These are phyloP conservation scores for Annona squamosa DNA, from an alignment of 164 flowering plant species.

Conservation along the genomic window DNA sequence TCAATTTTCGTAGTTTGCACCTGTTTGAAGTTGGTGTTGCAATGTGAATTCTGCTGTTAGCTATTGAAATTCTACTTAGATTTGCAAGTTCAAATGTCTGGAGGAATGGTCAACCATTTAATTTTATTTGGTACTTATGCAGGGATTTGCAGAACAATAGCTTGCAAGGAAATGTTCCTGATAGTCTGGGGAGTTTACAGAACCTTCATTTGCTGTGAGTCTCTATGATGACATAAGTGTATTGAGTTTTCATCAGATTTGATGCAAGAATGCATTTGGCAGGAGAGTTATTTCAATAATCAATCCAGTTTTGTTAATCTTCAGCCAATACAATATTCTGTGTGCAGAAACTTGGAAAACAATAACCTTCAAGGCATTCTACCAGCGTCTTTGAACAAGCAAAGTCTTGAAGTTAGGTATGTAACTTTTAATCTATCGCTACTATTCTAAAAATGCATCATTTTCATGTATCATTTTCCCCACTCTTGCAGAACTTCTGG, in stretches of 20 bases:
- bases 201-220: conserved; percentile 69
- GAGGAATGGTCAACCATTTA: neutral
- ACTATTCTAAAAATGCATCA: neutral
- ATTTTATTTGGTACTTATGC: conserved; percentile 5
- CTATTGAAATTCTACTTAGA: neutral
- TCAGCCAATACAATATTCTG: neutral
- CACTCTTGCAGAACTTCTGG: conserved; percentile 59
- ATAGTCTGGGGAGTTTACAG: conserved; percentile 57
- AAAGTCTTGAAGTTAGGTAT: conserved; percentile 62
- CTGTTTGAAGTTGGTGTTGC: neutral
- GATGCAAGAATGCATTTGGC: no score
- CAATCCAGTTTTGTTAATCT: neutral
- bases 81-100: neutral
- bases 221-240: neutral
- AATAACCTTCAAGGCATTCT: conserved; percentile 64
- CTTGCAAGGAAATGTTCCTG: conserved; percentile 64
- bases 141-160: conserved; percentile 84
- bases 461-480: conserved; percentile 15
- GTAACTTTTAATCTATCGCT: neutral
- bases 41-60: neutral
- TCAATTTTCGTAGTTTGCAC: neutral
- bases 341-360: conserved; percentile 70
- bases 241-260: neutral
- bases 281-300: neutral
- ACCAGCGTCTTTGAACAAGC: conserved; percentile 60